These are phyloP conservation scores for Chaetomium sp. DNA, from an alignment of 2,329 filamentous ascomycete genomes.

Conservation along the genomic window DNA sequence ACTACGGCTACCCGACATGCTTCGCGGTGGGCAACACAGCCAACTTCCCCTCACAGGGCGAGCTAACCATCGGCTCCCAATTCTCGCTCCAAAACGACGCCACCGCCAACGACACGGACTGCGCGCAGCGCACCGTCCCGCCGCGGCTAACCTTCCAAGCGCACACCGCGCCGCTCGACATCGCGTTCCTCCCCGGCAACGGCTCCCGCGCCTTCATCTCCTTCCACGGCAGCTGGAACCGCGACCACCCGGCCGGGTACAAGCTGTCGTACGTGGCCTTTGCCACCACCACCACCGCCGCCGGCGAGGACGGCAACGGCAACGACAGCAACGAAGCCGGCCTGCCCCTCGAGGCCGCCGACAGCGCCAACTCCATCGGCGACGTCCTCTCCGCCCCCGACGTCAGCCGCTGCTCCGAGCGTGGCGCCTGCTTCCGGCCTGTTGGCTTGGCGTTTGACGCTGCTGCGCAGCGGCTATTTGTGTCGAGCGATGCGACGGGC, in stretches of 20 bases:
- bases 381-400: conserved; percentile 61
- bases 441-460: conserved; percentile 58
- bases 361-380: conserved; percentile 51
- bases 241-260: conserved; percentile 50
- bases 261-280: conserved; percentile 48
- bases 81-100: conserved; percentile 46
- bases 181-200: conserved; percentile 61
- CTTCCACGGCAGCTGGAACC: conserved; percentile 71
- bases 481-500: conserved; percentile 64
- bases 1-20: conserved; percentile 73
- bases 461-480: conserved; percentile 57
- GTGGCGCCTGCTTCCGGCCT: conserved; percentile 62
- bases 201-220: conserved; percentile 65
- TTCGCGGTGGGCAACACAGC: conserved; percentile 65
- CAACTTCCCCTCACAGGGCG: conserved; percentile 46
- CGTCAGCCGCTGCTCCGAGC: conserved; percentile 50
- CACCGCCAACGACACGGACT: conserved; percentile 48
- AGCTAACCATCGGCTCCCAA: conserved; percentile 52
- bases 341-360: conserved; percentile 43
- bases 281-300: background rate
- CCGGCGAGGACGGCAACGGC: background rate
- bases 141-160: conserved; percentile 62
- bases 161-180: conserved; percentile 71
- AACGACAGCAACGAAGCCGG: conserved; percentile 37
- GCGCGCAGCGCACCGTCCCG: conserved; percentile 46